These are phyloP conservation scores for Otatea glauca DNA, from an alignment of 176 grass and related monocot species.

Conservation along the genomic window DNA sequence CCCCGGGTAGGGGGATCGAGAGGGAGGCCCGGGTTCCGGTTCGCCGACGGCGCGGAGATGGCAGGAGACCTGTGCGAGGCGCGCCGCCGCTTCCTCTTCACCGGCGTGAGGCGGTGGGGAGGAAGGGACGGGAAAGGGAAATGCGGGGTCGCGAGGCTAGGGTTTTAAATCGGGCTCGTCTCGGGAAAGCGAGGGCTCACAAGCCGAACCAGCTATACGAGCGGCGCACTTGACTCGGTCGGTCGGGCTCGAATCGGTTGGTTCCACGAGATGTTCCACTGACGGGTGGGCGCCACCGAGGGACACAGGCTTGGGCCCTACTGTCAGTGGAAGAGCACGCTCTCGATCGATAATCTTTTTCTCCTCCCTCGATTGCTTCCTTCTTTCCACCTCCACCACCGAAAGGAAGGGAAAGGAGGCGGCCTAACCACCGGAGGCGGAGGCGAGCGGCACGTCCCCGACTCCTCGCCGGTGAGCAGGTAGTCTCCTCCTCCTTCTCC, in stretches of 20 bases:
- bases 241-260: background rate
- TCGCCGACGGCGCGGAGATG: background rate
- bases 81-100: slow-evolving; percentile 9
- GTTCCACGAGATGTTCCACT: background rate
- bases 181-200: background rate
- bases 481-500: background rate
- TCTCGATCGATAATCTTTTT: background rate
- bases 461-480: slow-evolving; percentile 13
- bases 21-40: background rate
- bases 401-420: slow-evolving; percentile 8
- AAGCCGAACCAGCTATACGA: background rate
- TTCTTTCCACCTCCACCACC: background rate
- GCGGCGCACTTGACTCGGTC: background rate
- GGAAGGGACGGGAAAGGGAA: background rate
- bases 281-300: background rate
- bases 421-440: slow-evolving; percentile 30
- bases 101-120: background rate
- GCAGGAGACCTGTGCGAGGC: background rate
- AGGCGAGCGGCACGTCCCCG: background rate
- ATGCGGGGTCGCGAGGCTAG: background rate
- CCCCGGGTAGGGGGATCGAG: background rate
- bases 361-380: background rate
- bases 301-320: background rate
- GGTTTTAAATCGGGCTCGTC: no score
- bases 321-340: background rate